Evolutionary conservation across 2,329 filamentous ascomycete genomes (phyloP), one percentile per base, ranked within the genome.

Genomic region (Chrysoporthe puriensis): DNA sequence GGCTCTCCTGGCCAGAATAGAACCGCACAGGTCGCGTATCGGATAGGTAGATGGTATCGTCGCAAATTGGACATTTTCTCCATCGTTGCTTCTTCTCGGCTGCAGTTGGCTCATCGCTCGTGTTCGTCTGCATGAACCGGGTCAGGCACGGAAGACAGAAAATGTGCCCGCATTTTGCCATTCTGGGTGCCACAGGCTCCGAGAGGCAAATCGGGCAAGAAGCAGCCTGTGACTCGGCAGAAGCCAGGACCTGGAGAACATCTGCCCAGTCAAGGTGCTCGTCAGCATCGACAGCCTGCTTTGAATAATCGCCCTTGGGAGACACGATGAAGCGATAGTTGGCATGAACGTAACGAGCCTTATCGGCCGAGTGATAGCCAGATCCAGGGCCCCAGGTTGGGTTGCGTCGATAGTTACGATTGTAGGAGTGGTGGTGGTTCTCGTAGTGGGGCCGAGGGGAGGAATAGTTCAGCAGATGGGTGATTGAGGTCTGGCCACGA

Each of bases 281-380:
- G 78, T 99, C 95, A 26, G 96, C 91, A 77, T 98, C 93, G 58
- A 87, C 85, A 34, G 93, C 91, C 76, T 98, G 94, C 6, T 88
- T 86, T 69, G 88, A 85, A 77, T 98, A 99, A 74, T 90, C 88
- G 67, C 89, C 90, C 66, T 88, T 85, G 3, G 96, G 95, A 69
- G 93, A 90, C 63, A 99, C 94, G 68, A 99, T 91, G 77, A 99
- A 99, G 66, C 96, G 91, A 77, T 99, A 99, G 78, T 99, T 99
- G 71, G 96, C 94, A 78, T 99, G 94, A 18, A 99, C 86, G 67
- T 86, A 95, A 84, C 92, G 90, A 67, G 94, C 91, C 81, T 98
- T 98, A 79, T 99, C 96, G 56, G 90, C 88, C 16, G 93, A 89
- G 78, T 97, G 94, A 78, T 97, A 92, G 36, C 94, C 94, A 46